These are phyloP conservation scores for Paecilomyces sp. DNA, from an alignment of 2,329 filamentous ascomycete genomes.

Conservation along the genomic window DNA sequence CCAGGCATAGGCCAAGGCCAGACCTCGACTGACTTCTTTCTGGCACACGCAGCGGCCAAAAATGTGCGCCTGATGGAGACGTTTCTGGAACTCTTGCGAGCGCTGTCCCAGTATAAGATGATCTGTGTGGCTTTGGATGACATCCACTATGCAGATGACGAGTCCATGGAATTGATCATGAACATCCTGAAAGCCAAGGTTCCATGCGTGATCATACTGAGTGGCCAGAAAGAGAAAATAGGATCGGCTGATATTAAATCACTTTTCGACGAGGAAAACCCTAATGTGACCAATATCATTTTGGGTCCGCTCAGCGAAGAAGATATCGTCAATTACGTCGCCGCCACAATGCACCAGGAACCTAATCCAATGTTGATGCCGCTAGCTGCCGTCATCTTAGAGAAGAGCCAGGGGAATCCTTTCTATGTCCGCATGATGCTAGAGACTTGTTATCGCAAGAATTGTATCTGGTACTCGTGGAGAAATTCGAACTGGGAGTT, in stretches of 20 bases:
- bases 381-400: conserved; percentile 76
- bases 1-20: conserved; percentile 29
- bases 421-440: conserved; percentile 92
- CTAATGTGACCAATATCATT: conserved; percentile 62
- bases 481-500: conserved; percentile 74
- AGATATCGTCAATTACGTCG: conserved; percentile 76
- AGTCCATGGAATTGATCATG: conserved; percentile 75
- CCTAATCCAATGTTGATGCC: conserved; percentile 64
- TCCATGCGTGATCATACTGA: conserved; percentile 75
- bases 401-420: conserved; percentile 80
- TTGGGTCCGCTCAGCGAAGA: conserved; percentile 68
- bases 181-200: conserved; percentile 73
- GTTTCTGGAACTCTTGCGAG: conserved; percentile 75
- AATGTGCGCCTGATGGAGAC: conserved; percentile 76
- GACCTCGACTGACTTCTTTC: conserved; percentile 29
- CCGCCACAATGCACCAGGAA: conserved; percentile 68
- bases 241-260: conserved; percentile 37
- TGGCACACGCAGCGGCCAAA: conserved; percentile 32
- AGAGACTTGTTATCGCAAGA: conserved; percentile 75
- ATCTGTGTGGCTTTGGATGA: conserved; percentile 87
- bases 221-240: conserved; percentile 62
- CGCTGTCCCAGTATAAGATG: conserved; percentile 75
- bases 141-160: conserved; percentile 81
- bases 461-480: conserved; percentile 89
- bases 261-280: conserved; percentile 40